phyloP scores from a whole-genome alignment of 768 basidiomycete genomes.

The Lyophyllum atratum region DNA sequence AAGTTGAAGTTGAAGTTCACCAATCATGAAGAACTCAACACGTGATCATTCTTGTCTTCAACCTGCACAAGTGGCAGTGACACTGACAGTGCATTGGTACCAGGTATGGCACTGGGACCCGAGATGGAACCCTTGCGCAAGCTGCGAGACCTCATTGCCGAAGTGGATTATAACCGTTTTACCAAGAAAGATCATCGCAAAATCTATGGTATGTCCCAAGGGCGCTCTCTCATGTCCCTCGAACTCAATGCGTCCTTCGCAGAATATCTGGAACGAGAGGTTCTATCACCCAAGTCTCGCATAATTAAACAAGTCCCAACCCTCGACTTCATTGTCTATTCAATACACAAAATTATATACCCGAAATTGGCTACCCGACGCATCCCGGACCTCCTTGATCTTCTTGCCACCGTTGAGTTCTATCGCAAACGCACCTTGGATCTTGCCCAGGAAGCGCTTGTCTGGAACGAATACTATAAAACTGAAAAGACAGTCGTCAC shows the following conservation, averaged over 20 bases:
- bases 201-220: slow-evolving; percentile 17
- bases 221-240: not conserved
- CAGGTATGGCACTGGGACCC: too few relatives aligned
- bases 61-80: not conserved
- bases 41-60: not conserved
- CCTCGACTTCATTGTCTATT: slow-evolving; percentile 30
- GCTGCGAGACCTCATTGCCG: slow-evolving; percentile 18
- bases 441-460: slow-evolving; percentile 26
- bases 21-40: not conserved
- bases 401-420: slow-evolving; percentile 38
- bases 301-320: slow-evolving; percentile 25
- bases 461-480: slow-evolving; percentile 30
- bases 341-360: slow-evolving; percentile 31
- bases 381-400: slow-evolving; percentile 34
- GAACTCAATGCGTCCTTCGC: not conserved
- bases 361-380: slow-evolving; percentile 23
- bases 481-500: slow-evolving; percentile 9
- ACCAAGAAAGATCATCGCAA: slow-evolving; percentile 12
- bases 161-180: slow-evolving; percentile 7
- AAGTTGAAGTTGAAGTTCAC: too few relatives aligned
- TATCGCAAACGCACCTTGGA: slow-evolving; percentile 30
- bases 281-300: slow-evolving; percentile 25
- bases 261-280: slow-evolving; percentile 22
- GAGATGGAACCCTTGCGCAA: slow-evolving; percentile 15
- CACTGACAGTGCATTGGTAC: not conserved